Conservation (phyloP, 257 asterid genomes). For the Lycium barbarum region DNA sequence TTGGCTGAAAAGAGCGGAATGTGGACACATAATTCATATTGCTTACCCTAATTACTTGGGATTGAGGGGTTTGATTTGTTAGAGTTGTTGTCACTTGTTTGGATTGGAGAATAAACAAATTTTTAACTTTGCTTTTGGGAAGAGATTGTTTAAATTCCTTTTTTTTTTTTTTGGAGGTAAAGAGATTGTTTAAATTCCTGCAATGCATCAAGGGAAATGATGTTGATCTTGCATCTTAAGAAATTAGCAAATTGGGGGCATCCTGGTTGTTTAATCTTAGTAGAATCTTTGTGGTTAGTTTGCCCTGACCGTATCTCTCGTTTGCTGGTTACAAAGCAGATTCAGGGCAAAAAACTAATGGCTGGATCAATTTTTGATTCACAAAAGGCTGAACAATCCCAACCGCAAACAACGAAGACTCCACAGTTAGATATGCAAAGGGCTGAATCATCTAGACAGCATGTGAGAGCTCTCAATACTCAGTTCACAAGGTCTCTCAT, state of each 20-base stretch:
- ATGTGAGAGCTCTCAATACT: constrained; percentile 93
- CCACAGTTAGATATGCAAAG: constrained; percentile 69
- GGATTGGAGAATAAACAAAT: background rate
- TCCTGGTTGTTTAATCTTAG: background rate
- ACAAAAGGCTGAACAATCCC: constrained; percentile 59
- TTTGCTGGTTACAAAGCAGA: constrained; percentile 38
- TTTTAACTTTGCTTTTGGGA: background rate
- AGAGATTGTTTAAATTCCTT: background rate
- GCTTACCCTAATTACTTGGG: background rate
- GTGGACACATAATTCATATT: background rate
- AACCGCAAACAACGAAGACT: constrained; percentile 34
- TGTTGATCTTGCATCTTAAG: background rate
- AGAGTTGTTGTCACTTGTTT: background rate
- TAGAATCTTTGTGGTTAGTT: background rate
- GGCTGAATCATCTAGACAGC: constrained; percentile 88
- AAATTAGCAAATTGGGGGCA: background rate
- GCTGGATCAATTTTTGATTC: constrained; percentile 57
- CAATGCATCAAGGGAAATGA: background rate
- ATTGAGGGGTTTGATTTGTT: background rate
- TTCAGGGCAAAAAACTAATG: constrained; percentile 70
- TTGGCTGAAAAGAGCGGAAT: background rate
- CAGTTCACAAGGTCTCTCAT: constrained; percentile 81
- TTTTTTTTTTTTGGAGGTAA: no score
- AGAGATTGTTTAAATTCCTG: background rate
- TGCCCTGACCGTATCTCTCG: background rate